Percentiles rank a stretch among this genome's conserved stretches.
These are phyloP conservation scores for Amphicarpaea edgeworthii DNA, from an alignment of 306 rosid species.

Conservation along the genomic window DNA sequence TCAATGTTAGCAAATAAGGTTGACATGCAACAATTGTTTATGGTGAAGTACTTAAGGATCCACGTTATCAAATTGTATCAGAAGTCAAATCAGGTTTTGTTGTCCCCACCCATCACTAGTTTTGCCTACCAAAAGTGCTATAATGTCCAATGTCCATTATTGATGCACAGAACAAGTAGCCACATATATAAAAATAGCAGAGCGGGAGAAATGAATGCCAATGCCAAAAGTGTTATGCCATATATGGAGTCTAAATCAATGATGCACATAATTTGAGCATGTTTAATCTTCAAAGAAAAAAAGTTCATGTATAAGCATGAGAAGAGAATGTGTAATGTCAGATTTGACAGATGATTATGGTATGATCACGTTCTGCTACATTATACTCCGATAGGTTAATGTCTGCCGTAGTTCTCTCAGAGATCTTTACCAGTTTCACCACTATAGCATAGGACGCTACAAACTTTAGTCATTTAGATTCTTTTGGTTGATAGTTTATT, in stretches of 20 bases:
- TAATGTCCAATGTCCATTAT: neutral
- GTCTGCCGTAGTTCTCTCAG: neutral
- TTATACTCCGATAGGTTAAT: neutral
- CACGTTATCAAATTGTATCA: neutral
- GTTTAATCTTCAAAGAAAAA: too few relatives aligned
- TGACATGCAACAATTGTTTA: neutral
- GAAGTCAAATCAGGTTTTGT: neutral
- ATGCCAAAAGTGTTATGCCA: too few relatives aligned
- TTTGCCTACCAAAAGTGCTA: neutral
- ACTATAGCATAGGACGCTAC: neutral
- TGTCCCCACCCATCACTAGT: neutral
- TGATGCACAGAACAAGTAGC: neutral
- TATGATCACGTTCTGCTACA: neutral
- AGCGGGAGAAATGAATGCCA: neutral
- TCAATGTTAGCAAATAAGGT: neutral
- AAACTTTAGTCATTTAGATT: neutral
- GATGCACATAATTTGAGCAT: neutral
- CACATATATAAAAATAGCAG: neutral
- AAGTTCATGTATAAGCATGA: neutral
- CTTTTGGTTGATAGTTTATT: neutral
- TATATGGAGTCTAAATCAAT: neutral
- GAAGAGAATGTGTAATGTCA: neutral
- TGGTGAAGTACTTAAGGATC: neutral
- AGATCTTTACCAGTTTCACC: constrained; percentile 1
- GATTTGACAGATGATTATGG: constrained; percentile 3